Conservation (phyloP, 1,284 basidiomycete genomes). For the Peniophora sp. region DNA sequence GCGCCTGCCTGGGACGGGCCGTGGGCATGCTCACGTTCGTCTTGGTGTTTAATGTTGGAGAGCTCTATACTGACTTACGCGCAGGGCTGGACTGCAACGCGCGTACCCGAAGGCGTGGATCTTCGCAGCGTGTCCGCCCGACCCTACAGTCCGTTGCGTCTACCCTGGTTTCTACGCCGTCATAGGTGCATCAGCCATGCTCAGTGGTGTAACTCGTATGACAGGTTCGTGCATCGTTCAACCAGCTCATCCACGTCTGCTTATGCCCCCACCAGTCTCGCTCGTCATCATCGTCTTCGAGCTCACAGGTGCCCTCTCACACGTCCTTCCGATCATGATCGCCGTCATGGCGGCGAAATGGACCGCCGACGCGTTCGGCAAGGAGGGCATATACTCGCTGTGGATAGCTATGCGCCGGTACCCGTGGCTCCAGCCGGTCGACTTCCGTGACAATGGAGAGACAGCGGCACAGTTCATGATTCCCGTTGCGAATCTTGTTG, state of each 20-base stretch:
- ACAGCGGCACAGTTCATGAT: constrained; percentile 60
- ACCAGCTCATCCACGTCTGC: not conserved
- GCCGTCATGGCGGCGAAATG: constrained; percentile 71
- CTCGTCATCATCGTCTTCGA: constrained; percentile 71
- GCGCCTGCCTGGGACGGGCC: constrained; percentile 61
- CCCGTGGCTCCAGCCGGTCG: constrained; percentile 66
- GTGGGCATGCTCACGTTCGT: constrained; percentile 61
- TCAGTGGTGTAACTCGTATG: constrained; percentile 78
- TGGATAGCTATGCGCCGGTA: constrained; percentile 69
- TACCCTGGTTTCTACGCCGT: constrained; percentile 81
- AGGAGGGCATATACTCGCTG: constrained; percentile 67
- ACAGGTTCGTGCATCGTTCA: constrained; percentile 41
- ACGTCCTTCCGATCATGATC: constrained; percentile 75
- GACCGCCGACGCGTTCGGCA: constrained; percentile 65
- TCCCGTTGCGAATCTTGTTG: constrained; percentile 38
- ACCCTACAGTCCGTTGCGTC: constrained; percentile 59
- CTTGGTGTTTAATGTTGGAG: not conserved
- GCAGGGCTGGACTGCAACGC: constrained; percentile 55
- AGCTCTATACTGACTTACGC: not conserved
- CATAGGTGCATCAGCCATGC: constrained; percentile 74
- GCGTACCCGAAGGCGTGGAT: constrained; percentile 58
- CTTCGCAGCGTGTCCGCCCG: constrained; percentile 63
- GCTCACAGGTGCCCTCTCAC: constrained; percentile 67
- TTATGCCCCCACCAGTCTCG: constrained; percentile 37
- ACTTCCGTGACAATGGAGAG: constrained; percentile 59